Percentiles rank a stretch among this genome's conserved stretches.
Evolutionary conservation across 2,329 filamentous ascomycete species (phyloP).

Genomic region (Aulographum hederae): DNA sequence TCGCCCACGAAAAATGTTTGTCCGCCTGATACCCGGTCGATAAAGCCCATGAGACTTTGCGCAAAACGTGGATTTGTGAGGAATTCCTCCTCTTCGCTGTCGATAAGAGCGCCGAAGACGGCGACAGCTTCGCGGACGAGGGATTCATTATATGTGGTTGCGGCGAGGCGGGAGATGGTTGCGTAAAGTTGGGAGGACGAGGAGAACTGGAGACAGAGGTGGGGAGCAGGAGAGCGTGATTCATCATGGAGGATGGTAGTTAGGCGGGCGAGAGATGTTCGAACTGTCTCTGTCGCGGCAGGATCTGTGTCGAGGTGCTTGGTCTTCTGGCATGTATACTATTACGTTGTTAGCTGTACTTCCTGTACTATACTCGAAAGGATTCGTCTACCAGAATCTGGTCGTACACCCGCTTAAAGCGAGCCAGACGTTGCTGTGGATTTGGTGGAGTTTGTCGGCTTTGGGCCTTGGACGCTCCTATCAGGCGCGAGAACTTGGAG

Average conservation of each 20-base stretch:
- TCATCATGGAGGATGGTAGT: slow-evolving; percentile 68
- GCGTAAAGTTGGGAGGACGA: slow-evolving; percentile 77
- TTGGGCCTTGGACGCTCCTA: slow-evolving; percentile 33
- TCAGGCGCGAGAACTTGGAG: slow-evolving; percentile 21
- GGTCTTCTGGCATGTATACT: slow-evolving; percentile 43
- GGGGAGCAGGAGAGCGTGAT: slow-evolving; percentile 69
- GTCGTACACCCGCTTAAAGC: slow-evolving; percentile 44
- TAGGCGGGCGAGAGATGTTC: slow-evolving; percentile 35
- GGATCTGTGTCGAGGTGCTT: slow-evolving; percentile 32
- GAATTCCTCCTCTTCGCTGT: slow-evolving; percentile 92
- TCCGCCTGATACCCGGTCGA: slow-evolving; percentile 58
- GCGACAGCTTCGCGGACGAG: slow-evolving; percentile 71
- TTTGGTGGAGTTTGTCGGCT: slow-evolving; percentile 34
- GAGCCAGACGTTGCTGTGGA: slow-evolving; percentile 39
- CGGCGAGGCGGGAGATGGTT: slow-evolving; percentile 74
- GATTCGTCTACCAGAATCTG: slow-evolving; percentile 29
- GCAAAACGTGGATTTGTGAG: slow-evolving; percentile 76
- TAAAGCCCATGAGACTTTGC: slow-evolving; percentile 67
- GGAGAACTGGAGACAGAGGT: slow-evolving; percentile 80
- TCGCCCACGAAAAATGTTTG: slow-evolving; percentile 56
- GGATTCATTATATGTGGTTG: slow-evolving; percentile 66
- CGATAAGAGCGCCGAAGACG: slow-evolving; percentile 81
- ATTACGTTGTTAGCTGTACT: slow-evolving; percentile 1
- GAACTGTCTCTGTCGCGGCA: slow-evolving; percentile 30
- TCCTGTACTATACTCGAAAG: neutral